Evolutionary conservation across 2,329 filamentous ascomycete genomes (phyloP).

Genomic region (Talaromyces marneffei): DNA sequence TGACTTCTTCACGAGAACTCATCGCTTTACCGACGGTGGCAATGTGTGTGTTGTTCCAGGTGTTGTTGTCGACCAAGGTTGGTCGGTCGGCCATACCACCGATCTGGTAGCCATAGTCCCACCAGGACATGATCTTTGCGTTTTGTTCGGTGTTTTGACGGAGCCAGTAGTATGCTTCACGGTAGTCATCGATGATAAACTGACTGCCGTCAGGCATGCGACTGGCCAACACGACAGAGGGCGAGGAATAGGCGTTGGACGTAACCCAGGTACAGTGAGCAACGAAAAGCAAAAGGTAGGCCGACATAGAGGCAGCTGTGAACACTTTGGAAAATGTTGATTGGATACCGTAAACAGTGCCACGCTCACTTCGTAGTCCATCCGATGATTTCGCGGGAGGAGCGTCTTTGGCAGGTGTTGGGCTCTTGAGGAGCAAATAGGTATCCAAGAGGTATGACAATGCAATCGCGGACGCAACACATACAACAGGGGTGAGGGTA

Average conservation of each 20-base stretch:
- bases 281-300: slow-evolving; percentile 89
- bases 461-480: slow-evolving; percentile 84
- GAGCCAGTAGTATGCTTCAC: slow-evolving; percentile 98
- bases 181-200: slow-evolving; percentile 98
- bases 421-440: slow-evolving; percentile 55
- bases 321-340: slow-evolving; percentile 69
- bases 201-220: slow-evolving; percentile 88
- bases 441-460: slow-evolving; percentile 82
- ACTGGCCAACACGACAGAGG: slow-evolving; percentile 91
- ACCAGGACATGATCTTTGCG: slow-evolving; percentile 99
- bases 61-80: slow-evolving; percentile 98
- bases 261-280: slow-evolving; percentile 99
- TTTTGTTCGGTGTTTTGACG: slow-evolving; percentile 92
- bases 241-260: slow-evolving; percentile 96
- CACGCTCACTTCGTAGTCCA: slow-evolving; percentile 61
- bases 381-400: slow-evolving; percentile 40
- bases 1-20: slow-evolving; percentile 95
- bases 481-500: slow-evolving; percentile 92
- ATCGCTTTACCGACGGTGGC: slow-evolving; percentile 98
- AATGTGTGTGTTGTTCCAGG: slow-evolving; percentile 99
- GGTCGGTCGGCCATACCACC: slow-evolving; percentile 98
- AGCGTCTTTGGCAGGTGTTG: slow-evolving; percentile 55
- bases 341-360: slow-evolving; percentile 78
- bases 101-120: slow-evolving; percentile 99
- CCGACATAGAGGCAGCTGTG: slow-evolving; percentile 64